Evolutionary conservation across 495 filamentous ascomycete species (phyloP).

Genomic region (Aeminium ludgeri): DNA sequence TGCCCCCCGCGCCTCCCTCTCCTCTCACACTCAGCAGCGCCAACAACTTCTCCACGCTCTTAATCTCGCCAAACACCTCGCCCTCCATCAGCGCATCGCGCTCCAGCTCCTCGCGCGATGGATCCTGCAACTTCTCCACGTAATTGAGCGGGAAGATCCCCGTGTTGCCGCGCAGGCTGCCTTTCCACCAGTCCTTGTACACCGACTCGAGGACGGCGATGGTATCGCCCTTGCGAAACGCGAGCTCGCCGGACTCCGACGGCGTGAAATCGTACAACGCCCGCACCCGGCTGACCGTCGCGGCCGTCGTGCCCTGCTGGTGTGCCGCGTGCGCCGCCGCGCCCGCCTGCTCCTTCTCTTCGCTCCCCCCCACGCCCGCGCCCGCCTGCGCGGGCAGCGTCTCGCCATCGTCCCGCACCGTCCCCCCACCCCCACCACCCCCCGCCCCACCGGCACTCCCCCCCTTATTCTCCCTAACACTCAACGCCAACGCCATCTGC

Average conservation of each 20-base stretch:
- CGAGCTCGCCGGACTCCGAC: slow-evolving; percentile 82
- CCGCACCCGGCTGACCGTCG: slow-evolving; percentile 85
- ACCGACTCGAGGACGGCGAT: slow-evolving; percentile 95
- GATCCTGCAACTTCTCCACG: slow-evolving; percentile 91
- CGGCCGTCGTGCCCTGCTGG: slow-evolving; percentile 73
- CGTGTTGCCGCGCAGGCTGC: slow-evolving; percentile 79
- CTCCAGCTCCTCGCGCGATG: slow-evolving; percentile 85
- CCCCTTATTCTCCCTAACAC: slow-evolving; percentile 58
- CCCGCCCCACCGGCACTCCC: background rate
- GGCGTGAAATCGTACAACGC: slow-evolving; percentile 91
- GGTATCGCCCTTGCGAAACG: slow-evolving; percentile 91
- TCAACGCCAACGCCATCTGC: slow-evolving; percentile 86
- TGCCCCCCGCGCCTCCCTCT: slow-evolving; percentile 12
- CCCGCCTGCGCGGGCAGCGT: slow-evolving; percentile 1
- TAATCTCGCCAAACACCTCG: slow-evolving; percentile 95
- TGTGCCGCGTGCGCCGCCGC: slow-evolving; percentile 26
- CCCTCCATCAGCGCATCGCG: slow-evolving; percentile 93
- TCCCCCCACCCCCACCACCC: background rate
- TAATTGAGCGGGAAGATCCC: slow-evolving; percentile 98
- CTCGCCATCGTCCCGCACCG: background rate
- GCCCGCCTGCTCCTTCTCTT: background rate
- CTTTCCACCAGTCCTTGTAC: slow-evolving; percentile 99
- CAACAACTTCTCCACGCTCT: slow-evolving; percentile 94
- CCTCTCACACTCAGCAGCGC: slow-evolving; percentile 79
- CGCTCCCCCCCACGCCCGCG: background rate